Evolutionary conservation across 139 green algal genomes (phyloP).

Genomic region (Haematococcus sp.): DNA sequence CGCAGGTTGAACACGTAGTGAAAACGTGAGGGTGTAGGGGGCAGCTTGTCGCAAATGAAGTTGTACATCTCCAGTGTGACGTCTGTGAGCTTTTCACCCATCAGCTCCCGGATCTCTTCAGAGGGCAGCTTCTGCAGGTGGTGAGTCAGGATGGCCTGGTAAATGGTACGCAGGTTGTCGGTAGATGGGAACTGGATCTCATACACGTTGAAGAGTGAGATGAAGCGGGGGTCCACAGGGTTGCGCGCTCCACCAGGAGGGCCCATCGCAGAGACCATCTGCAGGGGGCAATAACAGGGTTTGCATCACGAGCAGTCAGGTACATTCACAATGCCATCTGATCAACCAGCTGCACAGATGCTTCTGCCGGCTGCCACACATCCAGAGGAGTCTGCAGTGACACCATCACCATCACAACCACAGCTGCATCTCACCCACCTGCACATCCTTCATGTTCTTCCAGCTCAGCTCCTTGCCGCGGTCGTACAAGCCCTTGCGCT

Average conservation of each 20-base stretch:
- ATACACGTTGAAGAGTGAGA: slow-evolving; percentile 80
- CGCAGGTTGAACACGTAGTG: slow-evolving; percentile 89
- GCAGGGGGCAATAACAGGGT: no score
- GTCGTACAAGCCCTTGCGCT: slow-evolving; percentile 75
- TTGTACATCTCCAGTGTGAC: slow-evolving; percentile 73
- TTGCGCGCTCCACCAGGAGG: slow-evolving; percentile 83
- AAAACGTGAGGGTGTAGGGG: slow-evolving; percentile 75
- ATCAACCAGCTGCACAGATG: neutral
- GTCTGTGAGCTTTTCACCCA: slow-evolving; percentile 48
- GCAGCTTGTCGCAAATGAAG: slow-evolving; percentile 74
- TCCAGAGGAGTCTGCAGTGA: neutral
- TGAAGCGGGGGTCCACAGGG: slow-evolving; percentile 80
- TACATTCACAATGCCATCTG: neutral
- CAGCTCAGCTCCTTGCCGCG: slow-evolving; percentile 88
- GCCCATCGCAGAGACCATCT: slow-evolving; percentile 83
- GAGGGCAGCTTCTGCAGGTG: slow-evolving; percentile 54
- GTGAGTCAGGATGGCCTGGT: slow-evolving; percentile 66
- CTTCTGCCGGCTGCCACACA: no score
- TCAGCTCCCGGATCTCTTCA: slow-evolving; percentile 48
- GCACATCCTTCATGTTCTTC: slow-evolving; percentile 90
- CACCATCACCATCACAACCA: slow-evolving; percentile 61
- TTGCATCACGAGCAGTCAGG: neutral
- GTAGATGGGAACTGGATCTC: slow-evolving; percentile 79
- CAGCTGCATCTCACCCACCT: slow-evolving; percentile 30
- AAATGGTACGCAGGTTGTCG: slow-evolving; percentile 77